Evolutionary conservation across 352 stramenopile species (phyloP).

Genomic region (Globisporangium apiculatum): DNA sequence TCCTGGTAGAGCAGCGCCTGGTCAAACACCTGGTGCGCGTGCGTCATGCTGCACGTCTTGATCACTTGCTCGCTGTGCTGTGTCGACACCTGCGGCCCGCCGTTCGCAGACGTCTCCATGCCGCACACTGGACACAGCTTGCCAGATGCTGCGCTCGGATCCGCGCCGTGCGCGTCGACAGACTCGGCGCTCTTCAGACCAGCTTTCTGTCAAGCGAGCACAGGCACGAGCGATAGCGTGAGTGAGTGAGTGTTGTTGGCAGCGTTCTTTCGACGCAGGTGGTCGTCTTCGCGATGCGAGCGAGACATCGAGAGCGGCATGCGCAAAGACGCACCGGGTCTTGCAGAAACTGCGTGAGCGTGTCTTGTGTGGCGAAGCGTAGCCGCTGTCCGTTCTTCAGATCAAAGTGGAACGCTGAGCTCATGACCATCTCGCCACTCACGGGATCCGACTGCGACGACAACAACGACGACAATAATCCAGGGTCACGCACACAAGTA

Average conservation of each 20-base stretch:
- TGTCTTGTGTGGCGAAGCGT: conserved; percentile 47
- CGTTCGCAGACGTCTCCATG: conserved; percentile 47
- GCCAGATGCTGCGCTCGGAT: conserved; percentile 7
- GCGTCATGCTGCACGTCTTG: conserved; percentile 63
- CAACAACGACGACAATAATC: neutral
- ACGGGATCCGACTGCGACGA: conserved; percentile 44
- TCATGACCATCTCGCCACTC: conserved; percentile 68
- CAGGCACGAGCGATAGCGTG: too few species aligned
- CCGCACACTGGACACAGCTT: conserved; percentile 60
- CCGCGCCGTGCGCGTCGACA: conserved; percentile 6
- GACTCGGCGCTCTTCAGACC: conserved; percentile 39
- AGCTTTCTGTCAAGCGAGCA: conserved; percentile 15
- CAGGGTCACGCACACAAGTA: neutral
- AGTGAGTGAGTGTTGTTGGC: too few species aligned
- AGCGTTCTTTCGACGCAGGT: too few species aligned
- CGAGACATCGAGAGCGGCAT: neutral
- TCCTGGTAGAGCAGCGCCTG: conserved; percentile 41
- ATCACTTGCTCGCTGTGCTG: conserved; percentile 49
- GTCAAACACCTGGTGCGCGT: conserved; percentile 55
- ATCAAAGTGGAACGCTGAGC: conserved; percentile 37
- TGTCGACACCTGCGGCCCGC: conserved; percentile 46
- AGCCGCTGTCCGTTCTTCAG: conserved; percentile 62
- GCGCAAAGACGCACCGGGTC: conserved; percentile 29
- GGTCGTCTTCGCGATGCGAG: too few species aligned
- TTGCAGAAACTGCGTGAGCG: conserved; percentile 39